Evolutionary conservation across 805 yeast species (phyloP), one percentile per base, ranked within the genome.

Genomic region (Hanseniaspora valbyensis): DNA sequence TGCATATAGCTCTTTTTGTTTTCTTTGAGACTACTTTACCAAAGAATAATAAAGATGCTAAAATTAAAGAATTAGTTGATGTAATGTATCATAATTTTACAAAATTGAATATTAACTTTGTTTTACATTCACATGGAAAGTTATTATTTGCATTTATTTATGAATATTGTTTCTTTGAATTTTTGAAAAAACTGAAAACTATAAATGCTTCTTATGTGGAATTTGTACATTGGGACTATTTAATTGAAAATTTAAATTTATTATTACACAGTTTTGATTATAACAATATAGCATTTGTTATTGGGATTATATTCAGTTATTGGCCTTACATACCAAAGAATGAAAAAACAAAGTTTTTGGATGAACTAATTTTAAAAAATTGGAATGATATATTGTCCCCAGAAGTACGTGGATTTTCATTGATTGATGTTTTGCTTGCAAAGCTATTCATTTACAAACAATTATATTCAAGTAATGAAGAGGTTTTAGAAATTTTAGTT

Each of bases 361-460:
- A 25, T 4, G 25, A 40, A 2, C 18, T 48, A 5, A 33, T 48
- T 6, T 12, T 48, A 10, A 24, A 40, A 18, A 24, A 48, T 18
- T 48, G 51, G 51, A 19, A 24, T 12, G 26, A 22, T 4, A 26
- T 33, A 3, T 40, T 48, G 7, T 48, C 41, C n/a, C 51, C 51
- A 8, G 33, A 39, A 5, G 37, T 21, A 13, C 51, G 42, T 40
- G 51, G 44, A 21, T 40, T 48, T 24, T 33, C 43, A 22, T 21
- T 28, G 4, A 30, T 39, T 40, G 44, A 40, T 18, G 25, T 48
- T n/a, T 14, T 48, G n/a, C 25, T 48, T 12, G 32, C 44, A 14
- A 48, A 48, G 19, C 26, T 48, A 12, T 6, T 48, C 8, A 38
- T 48, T 16, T 48, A 40, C 14, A 48, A 32, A 14, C 7, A 33